Conservation (phyloP, 1,284 basidiomycete species). For the Naganishia liquefaciens region DNA sequence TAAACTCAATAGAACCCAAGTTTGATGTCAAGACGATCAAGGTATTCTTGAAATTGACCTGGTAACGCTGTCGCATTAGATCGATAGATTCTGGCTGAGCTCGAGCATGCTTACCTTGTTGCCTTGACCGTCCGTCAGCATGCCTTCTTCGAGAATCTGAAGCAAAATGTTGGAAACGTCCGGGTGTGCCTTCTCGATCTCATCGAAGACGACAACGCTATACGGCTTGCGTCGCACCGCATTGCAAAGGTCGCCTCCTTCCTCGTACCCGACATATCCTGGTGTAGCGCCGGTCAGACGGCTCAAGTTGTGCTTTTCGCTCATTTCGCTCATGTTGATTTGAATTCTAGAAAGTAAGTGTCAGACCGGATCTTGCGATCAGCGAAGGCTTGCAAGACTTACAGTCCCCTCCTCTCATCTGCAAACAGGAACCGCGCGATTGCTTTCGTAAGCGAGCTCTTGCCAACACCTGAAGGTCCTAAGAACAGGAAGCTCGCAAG, state of each 20-base stretch:
- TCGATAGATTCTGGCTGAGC: too few species aligned
- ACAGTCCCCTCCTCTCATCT: slow-evolving; percentile 80
- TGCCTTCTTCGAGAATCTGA: slow-evolving; percentile 90
- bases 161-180: slow-evolving; percentile 89
- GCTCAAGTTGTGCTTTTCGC: slow-evolving; percentile 86
- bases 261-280: slow-evolving; percentile 88
- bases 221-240: slow-evolving; percentile 73
- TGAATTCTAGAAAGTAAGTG: slow-evolving; percentile 62
- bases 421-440: slow-evolving; percentile 84
- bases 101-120: slow-evolving; percentile 17
- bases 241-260: slow-evolving; percentile 77
- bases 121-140: slow-evolving; percentile 67
- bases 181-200: slow-evolving; percentile 35
- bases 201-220: slow-evolving; percentile 45
- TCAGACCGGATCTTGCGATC: slow-evolving; percentile 25
- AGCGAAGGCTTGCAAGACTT: slow-evolving; percentile 42
- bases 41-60: slow-evolving; percentile 65
- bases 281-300: slow-evolving; percentile 86
- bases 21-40: slow-evolving; percentile 94
- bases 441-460: slow-evolving; percentile 86
- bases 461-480: slow-evolving; percentile 69
- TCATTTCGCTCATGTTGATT: slow-evolving; percentile 91
- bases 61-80: slow-evolving; percentile 16
- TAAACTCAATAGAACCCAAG: slow-evolving; percentile 64
- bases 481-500: slow-evolving; percentile 90